Evolutionary conservation across 179 eudicot species (phyloP).

Genomic region (Silene coronaria): DNA sequence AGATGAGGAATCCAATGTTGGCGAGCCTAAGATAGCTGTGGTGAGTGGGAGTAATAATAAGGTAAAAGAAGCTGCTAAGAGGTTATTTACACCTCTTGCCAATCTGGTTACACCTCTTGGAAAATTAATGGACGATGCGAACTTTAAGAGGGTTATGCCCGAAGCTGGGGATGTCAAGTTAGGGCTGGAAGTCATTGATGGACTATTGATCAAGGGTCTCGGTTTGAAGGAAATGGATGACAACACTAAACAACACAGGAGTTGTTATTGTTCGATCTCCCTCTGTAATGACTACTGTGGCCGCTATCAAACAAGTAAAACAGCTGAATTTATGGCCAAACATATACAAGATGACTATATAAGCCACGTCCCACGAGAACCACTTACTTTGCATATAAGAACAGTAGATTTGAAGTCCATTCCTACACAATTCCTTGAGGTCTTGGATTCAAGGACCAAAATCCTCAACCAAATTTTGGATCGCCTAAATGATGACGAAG

Average conservation of each 20-base stretch:
- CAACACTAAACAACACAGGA: no score
- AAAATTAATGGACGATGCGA: background rate
- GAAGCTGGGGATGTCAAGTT: background rate
- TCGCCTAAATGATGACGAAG: background rate
- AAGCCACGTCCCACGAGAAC: no score
- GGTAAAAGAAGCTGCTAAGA: background rate
- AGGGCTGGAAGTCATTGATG: background rate
- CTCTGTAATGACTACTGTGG: no score
- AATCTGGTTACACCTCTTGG: background rate
- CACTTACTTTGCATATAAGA: no score
- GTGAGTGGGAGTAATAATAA: background rate
- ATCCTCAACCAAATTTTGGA: background rate
- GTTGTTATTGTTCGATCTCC: no score
- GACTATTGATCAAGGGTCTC: background rate
- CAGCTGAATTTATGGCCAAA: no score
- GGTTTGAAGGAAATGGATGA: no score
- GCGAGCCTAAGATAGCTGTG: background rate
- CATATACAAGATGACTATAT: no score
- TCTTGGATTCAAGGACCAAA: background rate
- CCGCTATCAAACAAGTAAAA: no score
- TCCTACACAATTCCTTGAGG: background rate
- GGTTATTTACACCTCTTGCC: background rate
- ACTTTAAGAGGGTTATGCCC: background rate
- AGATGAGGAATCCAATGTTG: background rate
- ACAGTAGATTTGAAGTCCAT: background rate